phyloP scores from a whole-genome alignment of 345 rosid species.

The Eucalyptus cloeziana region DNA sequence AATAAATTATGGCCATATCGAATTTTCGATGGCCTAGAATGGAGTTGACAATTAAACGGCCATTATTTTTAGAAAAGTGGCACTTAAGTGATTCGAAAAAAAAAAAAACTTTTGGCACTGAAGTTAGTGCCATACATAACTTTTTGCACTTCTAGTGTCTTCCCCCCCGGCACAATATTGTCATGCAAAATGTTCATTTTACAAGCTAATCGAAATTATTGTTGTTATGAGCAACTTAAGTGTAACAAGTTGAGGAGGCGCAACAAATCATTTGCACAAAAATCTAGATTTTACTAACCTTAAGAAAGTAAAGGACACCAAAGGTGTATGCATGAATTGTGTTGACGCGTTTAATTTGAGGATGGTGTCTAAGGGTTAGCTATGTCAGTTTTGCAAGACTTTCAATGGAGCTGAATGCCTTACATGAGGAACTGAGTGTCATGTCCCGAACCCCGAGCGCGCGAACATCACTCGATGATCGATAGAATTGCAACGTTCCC shows the following conservation, averaged over 20 bases:
- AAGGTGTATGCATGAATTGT: conserved; percentile 10
- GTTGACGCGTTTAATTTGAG: conserved; percentile 2
- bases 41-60: too few relatives aligned
- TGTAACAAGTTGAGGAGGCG: not conserved
- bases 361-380: not conserved
- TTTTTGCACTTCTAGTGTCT: too few relatives aligned
- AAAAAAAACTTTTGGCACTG: too few relatives aligned
- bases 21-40: too few relatives aligned
- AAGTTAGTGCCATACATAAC: too few relatives aligned
- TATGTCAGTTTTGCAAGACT: conserved; percentile 8
- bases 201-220: not conserved
- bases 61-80: too few relatives aligned
- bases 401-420: conserved; percentile 4
- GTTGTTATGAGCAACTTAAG: not conserved
- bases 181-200: not conserved
- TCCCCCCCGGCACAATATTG: not conserved
- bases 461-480: too few relatives aligned
- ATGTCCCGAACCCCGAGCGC: too few relatives aligned
- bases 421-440: not conserved
- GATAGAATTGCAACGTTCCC: too few relatives aligned
- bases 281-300: not conserved
- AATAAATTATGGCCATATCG: too few relatives aligned
- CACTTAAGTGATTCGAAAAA: too few relatives aligned
- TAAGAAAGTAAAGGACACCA: conserved; percentile 7
- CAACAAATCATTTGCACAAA: not conserved